These are phyloP conservation scores for Eucalyptus sp. DNA, from an alignment of 345 rosid species.

Conservation along the genomic window DNA sequence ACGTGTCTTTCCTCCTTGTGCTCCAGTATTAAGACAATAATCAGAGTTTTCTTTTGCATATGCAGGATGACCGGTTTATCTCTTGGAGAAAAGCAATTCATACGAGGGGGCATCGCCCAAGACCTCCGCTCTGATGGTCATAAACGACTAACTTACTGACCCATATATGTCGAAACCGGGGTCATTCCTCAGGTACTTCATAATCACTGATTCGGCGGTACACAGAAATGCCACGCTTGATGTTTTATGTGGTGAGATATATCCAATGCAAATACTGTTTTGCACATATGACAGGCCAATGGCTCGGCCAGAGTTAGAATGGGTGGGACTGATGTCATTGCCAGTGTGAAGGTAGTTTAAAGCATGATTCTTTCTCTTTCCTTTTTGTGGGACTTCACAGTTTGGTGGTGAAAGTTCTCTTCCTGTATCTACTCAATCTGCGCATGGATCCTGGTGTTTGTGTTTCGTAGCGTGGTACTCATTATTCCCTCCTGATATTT, in stretches of 20 bases:
- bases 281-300: conserved; percentile 44
- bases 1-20: neutral
- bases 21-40: neutral
- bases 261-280: neutral
- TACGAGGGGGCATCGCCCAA: conserved; percentile 78
- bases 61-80: conserved; percentile 74
- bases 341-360: conserved; percentile 73
- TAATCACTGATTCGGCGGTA: neutral
- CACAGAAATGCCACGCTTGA: neutral
- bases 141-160: conserved; percentile 53
- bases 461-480: neutral
- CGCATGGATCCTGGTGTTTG: fast-evolving
- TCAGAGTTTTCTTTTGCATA: neutral
- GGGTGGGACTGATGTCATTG: conserved; percentile 86
- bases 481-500: neutral
- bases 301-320: conserved; percentile 79
- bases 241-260: neutral
- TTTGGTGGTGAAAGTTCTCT: neutral
- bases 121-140: conserved; percentile 80
- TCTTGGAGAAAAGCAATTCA: conserved; percentile 52
- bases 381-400: fast-evolving
- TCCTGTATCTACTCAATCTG: fast-evolving
- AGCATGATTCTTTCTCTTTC: neutral
- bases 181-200: conserved; percentile 73
- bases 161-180: conserved; percentile 61